These are phyloP conservation scores for Ophiocordyceps camponoti-saundersi DNA, from an alignment of 2,329 filamentous ascomycete genomes.

Conservation along the genomic window DNA sequence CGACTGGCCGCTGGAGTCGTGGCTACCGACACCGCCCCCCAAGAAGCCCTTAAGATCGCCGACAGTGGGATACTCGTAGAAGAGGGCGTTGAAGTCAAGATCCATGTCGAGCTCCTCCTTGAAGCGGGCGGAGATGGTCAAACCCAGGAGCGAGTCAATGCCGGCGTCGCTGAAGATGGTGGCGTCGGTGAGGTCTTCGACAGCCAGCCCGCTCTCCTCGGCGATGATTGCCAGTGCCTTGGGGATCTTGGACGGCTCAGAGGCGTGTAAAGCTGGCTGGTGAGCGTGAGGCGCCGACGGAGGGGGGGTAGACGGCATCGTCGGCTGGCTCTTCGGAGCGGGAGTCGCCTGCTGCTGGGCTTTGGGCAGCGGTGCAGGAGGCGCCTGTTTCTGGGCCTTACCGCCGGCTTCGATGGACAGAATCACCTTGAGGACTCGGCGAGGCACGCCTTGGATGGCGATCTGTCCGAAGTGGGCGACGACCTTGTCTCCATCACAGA, in stretches of 20 bases:
- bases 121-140: conserved; percentile 3
- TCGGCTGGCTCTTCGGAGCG: not conserved
- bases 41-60: conserved; percentile 1
- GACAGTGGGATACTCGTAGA: conserved; percentile 7
- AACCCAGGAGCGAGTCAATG: conserved; percentile 1
- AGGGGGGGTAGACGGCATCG: not conserved
- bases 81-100: conserved; percentile 19
- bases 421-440: conserved; percentile 2
- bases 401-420: conserved; percentile 1
- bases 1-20: not conserved
- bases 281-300: not conserved
- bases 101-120: conserved; percentile 4
- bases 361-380: not conserved
- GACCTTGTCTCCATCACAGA: conserved; percentile 33
- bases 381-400: not conserved
- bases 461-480: conserved; percentile 23
- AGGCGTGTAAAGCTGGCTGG: not conserved
- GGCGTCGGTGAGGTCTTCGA: conserved; percentile 1
- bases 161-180: conserved; percentile 1
- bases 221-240: not conserved
- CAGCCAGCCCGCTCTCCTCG: not conserved
- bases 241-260: not conserved
- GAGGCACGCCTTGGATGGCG: conserved; percentile 9
- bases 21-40: not conserved
- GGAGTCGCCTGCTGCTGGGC: not conserved